Evolutionary conservation across 768 basidiomycete genomes (phyloP).

Genomic region (Pleurotus sapidus): DNA sequence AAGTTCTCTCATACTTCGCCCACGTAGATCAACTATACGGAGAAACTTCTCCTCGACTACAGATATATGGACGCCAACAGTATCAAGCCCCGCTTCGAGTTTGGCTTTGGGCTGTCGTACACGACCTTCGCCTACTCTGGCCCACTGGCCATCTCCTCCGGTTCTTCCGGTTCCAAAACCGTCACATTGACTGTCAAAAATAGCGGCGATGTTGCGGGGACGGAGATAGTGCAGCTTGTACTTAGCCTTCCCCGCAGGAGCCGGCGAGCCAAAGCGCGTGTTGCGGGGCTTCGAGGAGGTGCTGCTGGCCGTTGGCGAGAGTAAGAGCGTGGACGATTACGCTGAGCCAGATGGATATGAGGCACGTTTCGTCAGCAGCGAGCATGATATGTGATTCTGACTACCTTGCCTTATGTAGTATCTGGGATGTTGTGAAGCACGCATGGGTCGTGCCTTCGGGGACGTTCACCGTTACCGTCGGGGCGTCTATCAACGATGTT

Average conservation of each 20-base stretch:
- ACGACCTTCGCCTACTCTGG: constrained; percentile 65
- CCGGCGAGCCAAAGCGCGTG: neutral
- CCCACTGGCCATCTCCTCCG: neutral
- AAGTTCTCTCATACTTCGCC: neutral
- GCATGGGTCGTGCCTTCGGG: constrained; percentile 9
- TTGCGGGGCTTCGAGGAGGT: constrained; percentile 3
- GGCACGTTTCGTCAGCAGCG: neutral
- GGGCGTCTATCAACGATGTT: constrained; percentile 15
- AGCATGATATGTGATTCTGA: neutral
- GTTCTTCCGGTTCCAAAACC: neutral
- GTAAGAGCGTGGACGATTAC: neutral
- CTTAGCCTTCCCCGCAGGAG: neutral
- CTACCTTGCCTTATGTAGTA: neutral
- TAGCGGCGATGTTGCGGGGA: constrained; percentile 1
- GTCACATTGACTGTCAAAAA: neutral
- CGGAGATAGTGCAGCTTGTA: constrained; percentile 2
- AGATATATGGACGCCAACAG: constrained; percentile 63
- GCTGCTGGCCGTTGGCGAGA: neutral
- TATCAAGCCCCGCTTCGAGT: constrained; percentile 7
- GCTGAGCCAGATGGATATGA: neutral
- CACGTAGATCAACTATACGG: constrained; percentile 59
- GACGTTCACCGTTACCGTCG: constrained; percentile 11
- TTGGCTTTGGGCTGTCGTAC: constrained; percentile 40
- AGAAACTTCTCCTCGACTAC: constrained; percentile 70
- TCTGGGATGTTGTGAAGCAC: constrained; percentile 4